Evolutionary conservation across 441 rosid species (phyloP).

Genomic region (Gossypium davidsonii): DNA sequence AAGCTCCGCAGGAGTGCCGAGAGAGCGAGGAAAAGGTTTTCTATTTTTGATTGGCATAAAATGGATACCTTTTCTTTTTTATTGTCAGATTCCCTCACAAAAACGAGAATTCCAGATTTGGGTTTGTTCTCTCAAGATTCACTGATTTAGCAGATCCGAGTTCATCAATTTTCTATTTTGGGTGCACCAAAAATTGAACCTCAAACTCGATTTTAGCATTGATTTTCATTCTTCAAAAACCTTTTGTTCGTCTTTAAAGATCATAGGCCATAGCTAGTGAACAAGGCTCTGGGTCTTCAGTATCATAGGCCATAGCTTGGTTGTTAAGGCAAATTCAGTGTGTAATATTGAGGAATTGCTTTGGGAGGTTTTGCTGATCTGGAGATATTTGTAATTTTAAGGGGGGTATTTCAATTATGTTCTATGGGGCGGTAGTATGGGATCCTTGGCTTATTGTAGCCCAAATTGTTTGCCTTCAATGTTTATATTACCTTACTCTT

Average conservation of each 20-base stretch:
- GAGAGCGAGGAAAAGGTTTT: not conserved
- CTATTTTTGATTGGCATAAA: not conserved
- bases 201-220: not conserved
- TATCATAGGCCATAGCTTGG: not conserved
- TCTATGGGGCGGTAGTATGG: constrained; percentile 89
- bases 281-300: not conserved
- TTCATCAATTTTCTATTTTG: not conserved
- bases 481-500: too few relatives aligned
- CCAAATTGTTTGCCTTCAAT: constrained; percentile 40
- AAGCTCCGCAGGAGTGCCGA: too few relatives aligned
- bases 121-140: not conserved
- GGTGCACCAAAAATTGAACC: not conserved
- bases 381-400: not conserved
- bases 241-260: not conserved
- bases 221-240: not conserved
- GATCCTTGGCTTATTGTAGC: constrained; percentile 95
- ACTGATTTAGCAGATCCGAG: constrained; percentile 12
- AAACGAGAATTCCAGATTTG: not conserved
- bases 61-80: not conserved
- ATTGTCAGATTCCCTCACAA: not conserved
- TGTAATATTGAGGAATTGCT: not conserved
- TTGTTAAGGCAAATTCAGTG: not conserved
- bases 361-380: constrained; percentile 4
- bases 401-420: constrained; percentile 30
- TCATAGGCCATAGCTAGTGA: not conserved